phyloP scores from a whole-genome alignment of 495 filamentous ascomycete genomes.

The Penicillium canescens region DNA sequence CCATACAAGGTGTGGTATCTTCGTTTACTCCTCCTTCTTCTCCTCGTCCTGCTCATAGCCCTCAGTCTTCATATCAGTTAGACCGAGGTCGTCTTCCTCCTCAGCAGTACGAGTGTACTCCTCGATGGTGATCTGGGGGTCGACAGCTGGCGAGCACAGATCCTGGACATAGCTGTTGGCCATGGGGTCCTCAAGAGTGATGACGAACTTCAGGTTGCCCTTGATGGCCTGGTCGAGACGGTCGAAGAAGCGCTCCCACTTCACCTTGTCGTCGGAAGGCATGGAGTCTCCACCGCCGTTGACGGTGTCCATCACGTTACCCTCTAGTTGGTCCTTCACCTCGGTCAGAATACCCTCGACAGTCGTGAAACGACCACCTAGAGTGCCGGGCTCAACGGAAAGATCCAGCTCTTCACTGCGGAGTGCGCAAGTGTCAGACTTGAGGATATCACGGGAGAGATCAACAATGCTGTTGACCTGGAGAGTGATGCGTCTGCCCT shows the following conservation, averaged over 20 bases:
- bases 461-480: conserved; percentile 72
- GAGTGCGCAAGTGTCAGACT: conserved; percentile 88
- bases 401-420: conserved; percentile 83
- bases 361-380: conserved; percentile 97
- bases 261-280: conserved; percentile 54
- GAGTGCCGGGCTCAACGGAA: conserved; percentile 81
- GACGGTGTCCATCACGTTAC: conserved; percentile 69
- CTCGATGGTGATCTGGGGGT: conserved; percentile 77
- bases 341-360: conserved; percentile 94
- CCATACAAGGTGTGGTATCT: background rate
- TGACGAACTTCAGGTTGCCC: conserved; percentile 80
- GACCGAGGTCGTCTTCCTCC: conserved; percentile 88
- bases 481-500: conserved; percentile 81
- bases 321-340: conserved; percentile 82
- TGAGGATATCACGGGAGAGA: conserved; percentile 88
- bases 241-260: conserved; percentile 81
- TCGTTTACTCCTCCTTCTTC: conserved; percentile 25
- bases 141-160: conserved; percentile 66
- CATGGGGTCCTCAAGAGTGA: conserved; percentile 83
- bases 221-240: conserved; percentile 74
- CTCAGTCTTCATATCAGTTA: conserved; percentile 90
- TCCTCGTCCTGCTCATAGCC: conserved; percentile 67
- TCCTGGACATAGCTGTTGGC: conserved; percentile 94
- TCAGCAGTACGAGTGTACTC: conserved; percentile 86
- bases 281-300: conserved; percentile 74